A percentile compares a stretch with the other conserved stretches of the same genome.
These are phyloP conservation scores for Pisolithus microcarpus DNA, from an alignment of 768 basidiomycete genomes.

Conservation along the genomic window DNA sequence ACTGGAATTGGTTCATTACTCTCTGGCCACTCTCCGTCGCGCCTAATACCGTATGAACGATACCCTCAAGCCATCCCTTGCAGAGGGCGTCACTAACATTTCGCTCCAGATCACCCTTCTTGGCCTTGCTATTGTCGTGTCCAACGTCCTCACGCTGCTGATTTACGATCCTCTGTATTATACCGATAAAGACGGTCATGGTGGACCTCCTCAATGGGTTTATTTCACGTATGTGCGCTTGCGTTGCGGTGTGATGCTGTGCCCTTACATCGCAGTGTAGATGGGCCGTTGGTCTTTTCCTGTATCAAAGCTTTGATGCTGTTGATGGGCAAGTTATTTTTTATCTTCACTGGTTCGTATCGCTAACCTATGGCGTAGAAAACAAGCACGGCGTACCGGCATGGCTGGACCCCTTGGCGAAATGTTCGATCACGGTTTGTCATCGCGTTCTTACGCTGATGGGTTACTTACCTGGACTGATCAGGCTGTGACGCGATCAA, in stretches of 20 bases:
- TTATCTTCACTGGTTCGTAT: slow-evolving; percentile 9
- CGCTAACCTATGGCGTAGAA: slow-evolving; percentile 39
- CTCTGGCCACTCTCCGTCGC: slow-evolving; percentile 81
- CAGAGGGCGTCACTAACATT: not conserved
- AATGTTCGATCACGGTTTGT: slow-evolving; percentile 93
- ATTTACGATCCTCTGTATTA: slow-evolving; percentile 79
- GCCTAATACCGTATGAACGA: slow-evolving; percentile 71
- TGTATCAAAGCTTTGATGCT: slow-evolving; percentile 86
- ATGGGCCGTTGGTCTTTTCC: slow-evolving; percentile 83
- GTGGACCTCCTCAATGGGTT: slow-evolving; percentile 73
- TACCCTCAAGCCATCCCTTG: not conserved
- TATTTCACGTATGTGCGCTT: slow-evolving; percentile 71
- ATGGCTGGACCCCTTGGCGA: slow-evolving; percentile 98
- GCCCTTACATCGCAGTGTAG: slow-evolving; percentile 31
- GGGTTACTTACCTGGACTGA: not conserved
- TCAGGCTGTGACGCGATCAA: slow-evolving; percentile 89
- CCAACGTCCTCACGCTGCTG: slow-evolving; percentile 79
- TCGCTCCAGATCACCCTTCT: slow-evolving; percentile 75
- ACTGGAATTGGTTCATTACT: slow-evolving; percentile 89
- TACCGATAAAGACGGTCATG: slow-evolving; percentile 54
- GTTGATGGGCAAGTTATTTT: slow-evolving; percentile 66
- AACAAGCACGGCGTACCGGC: slow-evolving; percentile 91
- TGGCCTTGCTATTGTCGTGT: slow-evolving; percentile 71
- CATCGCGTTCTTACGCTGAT: not conserved
- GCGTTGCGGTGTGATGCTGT: not conserved